These are phyloP conservation scores for Sphaerostilbella broomeana DNA, from an alignment of 2,329 filamentous ascomycete genomes.

Conservation along the genomic window DNA sequence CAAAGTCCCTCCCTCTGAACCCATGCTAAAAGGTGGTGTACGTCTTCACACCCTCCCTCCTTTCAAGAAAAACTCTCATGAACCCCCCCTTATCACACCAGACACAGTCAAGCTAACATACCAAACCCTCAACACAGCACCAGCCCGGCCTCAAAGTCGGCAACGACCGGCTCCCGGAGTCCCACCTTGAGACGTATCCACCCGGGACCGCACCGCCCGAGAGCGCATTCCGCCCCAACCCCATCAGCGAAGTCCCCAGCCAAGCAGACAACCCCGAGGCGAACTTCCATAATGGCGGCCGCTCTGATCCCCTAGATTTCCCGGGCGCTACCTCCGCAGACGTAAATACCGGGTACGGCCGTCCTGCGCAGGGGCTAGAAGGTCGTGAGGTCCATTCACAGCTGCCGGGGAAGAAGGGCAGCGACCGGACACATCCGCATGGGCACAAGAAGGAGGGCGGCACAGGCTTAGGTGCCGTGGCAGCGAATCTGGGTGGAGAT, in stretches of 20 bases:
- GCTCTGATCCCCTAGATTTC: slow-evolving; percentile 30
- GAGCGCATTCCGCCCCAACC: slow-evolving; percentile 34
- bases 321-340: slow-evolving; percentile 38
- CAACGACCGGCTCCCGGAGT: slow-evolving; percentile 55
- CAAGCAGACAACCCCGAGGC: slow-evolving; percentile 28
- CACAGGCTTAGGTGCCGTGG: slow-evolving; percentile 35
- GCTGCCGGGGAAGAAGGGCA: slow-evolving; percentile 21
- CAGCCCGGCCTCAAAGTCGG: slow-evolving; percentile 54
- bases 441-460: slow-evolving; percentile 26
- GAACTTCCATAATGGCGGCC: slow-evolving; percentile 15
- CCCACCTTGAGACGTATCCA: slow-evolving; percentile 53
- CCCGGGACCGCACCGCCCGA: slow-evolving; percentile 55
- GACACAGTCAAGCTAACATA: not conserved
- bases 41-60: not conserved
- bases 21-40: slow-evolving; percentile 14
- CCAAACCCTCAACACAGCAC: slow-evolving; percentile 43
- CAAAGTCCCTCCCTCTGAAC: slow-evolving; percentile 5
- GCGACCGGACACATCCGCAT: slow-evolving; percentile 21
- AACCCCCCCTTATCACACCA: not conserved
- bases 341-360: slow-evolving; percentile 38
- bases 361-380: slow-evolving; percentile 38
- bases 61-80: no score
- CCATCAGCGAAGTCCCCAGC: slow-evolving; percentile 29
- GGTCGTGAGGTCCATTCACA: slow-evolving; percentile 27
- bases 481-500: slow-evolving; percentile 20